phyloP scores from a whole-genome alignment of 202 grass and related monocot genomes.

The Alloteropsis angusta region DNA sequence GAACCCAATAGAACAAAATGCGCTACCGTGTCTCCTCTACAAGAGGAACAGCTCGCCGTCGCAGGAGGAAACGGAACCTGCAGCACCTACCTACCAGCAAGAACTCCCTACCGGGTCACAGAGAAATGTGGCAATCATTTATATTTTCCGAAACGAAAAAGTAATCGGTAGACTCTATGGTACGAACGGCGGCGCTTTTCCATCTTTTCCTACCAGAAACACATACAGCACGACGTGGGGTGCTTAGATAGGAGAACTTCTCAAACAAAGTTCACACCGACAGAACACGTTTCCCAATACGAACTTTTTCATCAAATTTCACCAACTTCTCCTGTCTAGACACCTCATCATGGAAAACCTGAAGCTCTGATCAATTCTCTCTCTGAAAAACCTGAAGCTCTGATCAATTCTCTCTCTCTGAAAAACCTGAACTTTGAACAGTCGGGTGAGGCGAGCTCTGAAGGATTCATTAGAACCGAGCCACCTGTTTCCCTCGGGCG shows the following conservation, averaged over 20 bases:
- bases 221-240: background rate
- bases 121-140: background rate
- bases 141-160: background rate
- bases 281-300: no score
- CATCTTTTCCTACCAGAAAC: background rate
- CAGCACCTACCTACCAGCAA: background rate
- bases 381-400: background rate
- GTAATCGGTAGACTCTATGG: background rate
- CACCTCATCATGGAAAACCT: no score
- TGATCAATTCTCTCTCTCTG: background rate
- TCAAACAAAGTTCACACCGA: no score
- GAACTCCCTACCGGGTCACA: background rate
- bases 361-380: no score
- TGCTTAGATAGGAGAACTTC: background rate
- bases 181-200: background rate
- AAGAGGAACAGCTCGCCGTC: background rate
- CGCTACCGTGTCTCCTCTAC: background rate
- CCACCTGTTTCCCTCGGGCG: background rate
- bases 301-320: no score
- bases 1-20: background rate
- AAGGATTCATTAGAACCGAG: background rate
- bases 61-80: background rate
- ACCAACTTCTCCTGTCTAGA: no score
- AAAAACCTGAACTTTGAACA: background rate
- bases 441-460: background rate